Conservation (phyloP, 192 early-diverging fungal species). For the Podila verticillata region DNA sequence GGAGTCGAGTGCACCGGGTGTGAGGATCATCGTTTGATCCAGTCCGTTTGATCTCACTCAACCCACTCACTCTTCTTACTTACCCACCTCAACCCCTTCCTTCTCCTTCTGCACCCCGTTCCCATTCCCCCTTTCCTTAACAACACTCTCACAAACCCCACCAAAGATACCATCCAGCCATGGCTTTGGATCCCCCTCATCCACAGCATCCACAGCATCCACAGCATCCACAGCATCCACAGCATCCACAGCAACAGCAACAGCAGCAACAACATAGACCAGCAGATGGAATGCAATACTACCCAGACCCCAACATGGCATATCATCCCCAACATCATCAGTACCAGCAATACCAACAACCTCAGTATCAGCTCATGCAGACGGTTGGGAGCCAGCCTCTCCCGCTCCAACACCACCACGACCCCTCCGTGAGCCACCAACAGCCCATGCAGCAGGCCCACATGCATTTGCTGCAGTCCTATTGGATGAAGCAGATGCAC, state of each 20-base stretch:
- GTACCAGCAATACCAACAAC: constrained; percentile 20
- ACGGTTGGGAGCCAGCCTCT: constrained; percentile 13
- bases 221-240: background rate
- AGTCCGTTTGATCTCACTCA: too few relatives aligned
- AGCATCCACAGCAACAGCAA: too few relatives aligned
- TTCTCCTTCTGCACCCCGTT: background rate
- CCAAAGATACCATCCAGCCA: background rate
- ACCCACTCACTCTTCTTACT: background rate
- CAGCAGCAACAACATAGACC: constrained; percentile 15
- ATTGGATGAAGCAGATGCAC: constrained; percentile 79
- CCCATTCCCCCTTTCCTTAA: background rate
- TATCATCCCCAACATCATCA: constrained; percentile 12
- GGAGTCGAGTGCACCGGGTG: too few relatives aligned
- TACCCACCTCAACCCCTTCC: background rate
- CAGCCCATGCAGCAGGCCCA: constrained; percentile 45
- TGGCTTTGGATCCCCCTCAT: background rate
- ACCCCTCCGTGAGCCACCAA: constrained; percentile 20
- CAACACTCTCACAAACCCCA: background rate
- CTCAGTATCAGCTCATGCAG: constrained; percentile 22
- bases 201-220: background rate
- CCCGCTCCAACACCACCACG: constrained; percentile 34
- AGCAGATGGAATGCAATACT: background rate
- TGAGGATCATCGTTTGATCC: background rate
- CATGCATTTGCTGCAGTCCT: constrained; percentile 52
- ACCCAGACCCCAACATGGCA: constrained; percentile 1